Conservation (phyloP, 2,329 filamentous ascomycete species). For the Pleoardoris graminearum region DNA sequence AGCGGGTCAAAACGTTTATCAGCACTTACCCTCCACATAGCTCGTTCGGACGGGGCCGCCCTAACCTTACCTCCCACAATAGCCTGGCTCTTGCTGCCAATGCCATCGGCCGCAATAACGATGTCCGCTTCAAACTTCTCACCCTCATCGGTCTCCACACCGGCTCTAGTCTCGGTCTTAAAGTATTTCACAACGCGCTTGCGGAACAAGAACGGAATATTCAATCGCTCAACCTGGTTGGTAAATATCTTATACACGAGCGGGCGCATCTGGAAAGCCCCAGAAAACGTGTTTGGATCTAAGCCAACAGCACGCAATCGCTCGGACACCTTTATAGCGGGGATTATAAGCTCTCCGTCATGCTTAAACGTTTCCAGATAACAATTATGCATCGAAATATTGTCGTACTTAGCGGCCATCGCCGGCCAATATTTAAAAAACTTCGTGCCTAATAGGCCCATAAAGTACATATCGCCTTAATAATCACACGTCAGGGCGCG, state of each 20-base stretch:
- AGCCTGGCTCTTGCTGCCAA: slow-evolving; percentile 10
- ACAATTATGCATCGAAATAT: slow-evolving; percentile 53
- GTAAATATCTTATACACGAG: slow-evolving; percentile 6
- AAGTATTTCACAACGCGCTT: slow-evolving; percentile 9
- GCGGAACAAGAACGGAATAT: slow-evolving; percentile 2
- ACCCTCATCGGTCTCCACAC: slow-evolving; percentile 4
- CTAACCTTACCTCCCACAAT: slow-evolving; percentile 5
- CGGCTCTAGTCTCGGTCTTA: slow-evolving; percentile 3
- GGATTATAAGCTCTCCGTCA: slow-evolving; percentile 46
- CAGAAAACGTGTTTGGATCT: slow-evolving; percentile 3
- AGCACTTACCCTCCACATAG: slow-evolving; percentile 7
- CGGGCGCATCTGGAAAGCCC: slow-evolving; percentile 7
- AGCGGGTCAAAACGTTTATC: neutral
- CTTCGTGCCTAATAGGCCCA: slow-evolving; percentile 55
- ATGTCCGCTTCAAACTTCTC: slow-evolving; percentile 7
- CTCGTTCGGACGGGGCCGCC: slow-evolving; percentile 10
- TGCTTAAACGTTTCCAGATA: slow-evolving; percentile 57
- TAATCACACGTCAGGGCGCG: neutral
- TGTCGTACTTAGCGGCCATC: slow-evolving; percentile 38
- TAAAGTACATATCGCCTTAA: slow-evolving; percentile 59
- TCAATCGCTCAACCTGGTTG: slow-evolving; percentile 3
- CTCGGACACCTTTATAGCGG: slow-evolving; percentile 3
- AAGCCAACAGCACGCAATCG: slow-evolving; percentile 2
- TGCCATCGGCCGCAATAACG: slow-evolving; percentile 12
- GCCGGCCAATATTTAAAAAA: slow-evolving; percentile 58